Base-by-base conservation (phyloP, 139 green algal species). In the Marvania coccoides region DNA sequence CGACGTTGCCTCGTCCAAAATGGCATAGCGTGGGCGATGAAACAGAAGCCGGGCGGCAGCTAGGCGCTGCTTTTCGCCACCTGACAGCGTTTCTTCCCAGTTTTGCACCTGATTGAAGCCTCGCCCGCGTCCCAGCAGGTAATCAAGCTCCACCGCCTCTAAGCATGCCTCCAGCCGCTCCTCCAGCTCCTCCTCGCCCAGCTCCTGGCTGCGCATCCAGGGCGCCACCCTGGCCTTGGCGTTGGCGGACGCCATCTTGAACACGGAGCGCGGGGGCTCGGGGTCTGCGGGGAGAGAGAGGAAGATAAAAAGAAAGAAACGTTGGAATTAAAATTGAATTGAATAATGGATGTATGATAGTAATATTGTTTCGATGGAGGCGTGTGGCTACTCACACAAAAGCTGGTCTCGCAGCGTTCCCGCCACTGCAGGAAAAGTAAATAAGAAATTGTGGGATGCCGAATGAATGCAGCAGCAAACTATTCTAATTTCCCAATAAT, bases 1-100 rank as follows among this genome's bases (percentile, higher is more conserved):
- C 34, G 67, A 86, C 24, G 90, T 97, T 80, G 85, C 92, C 78
- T 97, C 90, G 54, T 97, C 90, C 69, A 97, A 79, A 31, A 97
- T 80, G 35, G 89, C 90, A 47, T 88, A 97, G 29, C 67, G 47
- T 6, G 88, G 88, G 33, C 67, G 61, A 76, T 96, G 88, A 76
- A 88, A 97, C 28, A 97, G 86, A 61, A 95, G 78, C 4, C 90
- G 77, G 5, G 90, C 90, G 87, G 95, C 93, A 15, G 88, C 90
- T 40, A 97, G 77, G 19, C 90, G 80, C 80, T 97, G 90, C 80
- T 95, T 92, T 81, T 97, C 90, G 6, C 90, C 90, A 14, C 89
- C 88, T 12, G 64, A 84, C 47, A 97, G 82, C 5, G 83, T 89
- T 70, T 97, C 88, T 33, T 72, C 63, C 88, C 87, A 93, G 47